These are phyloP conservation scores for Chalciporus pseudorubinellus DNA, from an alignment of 768 basidiomycete species.

Conservation along the genomic window DNA sequence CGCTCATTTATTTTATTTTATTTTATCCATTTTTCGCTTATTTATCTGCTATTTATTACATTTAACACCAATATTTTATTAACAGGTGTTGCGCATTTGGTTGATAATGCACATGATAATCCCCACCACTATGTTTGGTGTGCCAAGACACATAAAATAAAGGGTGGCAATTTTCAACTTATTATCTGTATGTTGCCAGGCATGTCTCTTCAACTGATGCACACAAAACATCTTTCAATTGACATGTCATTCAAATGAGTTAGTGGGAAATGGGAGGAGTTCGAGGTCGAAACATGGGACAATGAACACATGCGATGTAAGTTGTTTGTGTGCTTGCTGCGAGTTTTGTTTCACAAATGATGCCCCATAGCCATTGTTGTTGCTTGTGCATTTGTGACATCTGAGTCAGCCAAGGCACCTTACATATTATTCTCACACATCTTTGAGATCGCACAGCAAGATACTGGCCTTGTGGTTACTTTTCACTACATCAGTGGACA, in stretches of 20 bases:
- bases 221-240: neutral
- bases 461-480: neutral
- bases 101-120: too few relatives aligned
- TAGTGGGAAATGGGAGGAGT: neutral
- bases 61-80: too few relatives aligned
- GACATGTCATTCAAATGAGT: conserved; percentile 4
- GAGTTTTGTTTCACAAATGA: too few relatives aligned
- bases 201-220: neutral
- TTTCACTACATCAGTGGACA: neutral
- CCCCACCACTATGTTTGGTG: neutral
- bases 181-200: neutral
- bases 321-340: too few relatives aligned
- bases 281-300: conserved; percentile 3
- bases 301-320: neutral
- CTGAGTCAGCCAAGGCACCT: neutral
- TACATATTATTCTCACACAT: neutral
- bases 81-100: too few relatives aligned
- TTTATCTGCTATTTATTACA: too few relatives aligned
- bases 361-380: conserved; percentile 8
- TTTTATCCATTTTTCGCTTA: too few relatives aligned
- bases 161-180: neutral
- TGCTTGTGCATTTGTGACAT: conserved; percentile 1
- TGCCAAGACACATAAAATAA: neutral
- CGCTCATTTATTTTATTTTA: too few relatives aligned
- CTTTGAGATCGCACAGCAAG: conserved; percentile 1